Evolutionary conservation across 345 rosid species (phyloP).

Genomic region (Draba incana): DNA sequence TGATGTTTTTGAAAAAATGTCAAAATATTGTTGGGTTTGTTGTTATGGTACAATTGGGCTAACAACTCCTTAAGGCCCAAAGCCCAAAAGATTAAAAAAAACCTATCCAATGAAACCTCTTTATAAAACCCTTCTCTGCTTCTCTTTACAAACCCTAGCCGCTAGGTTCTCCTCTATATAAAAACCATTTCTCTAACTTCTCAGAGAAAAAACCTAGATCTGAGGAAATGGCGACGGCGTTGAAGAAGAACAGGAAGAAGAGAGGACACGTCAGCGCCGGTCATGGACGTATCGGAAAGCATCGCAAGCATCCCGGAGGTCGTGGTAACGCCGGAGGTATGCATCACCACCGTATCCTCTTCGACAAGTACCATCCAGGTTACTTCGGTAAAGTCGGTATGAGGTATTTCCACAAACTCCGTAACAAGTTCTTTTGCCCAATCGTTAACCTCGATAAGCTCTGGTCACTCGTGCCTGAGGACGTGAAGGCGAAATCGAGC

Average conservation of each 20-base stretch:
- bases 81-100: neutral
- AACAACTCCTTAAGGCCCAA: neutral
- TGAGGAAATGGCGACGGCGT: constrained; percentile 53
- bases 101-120: neutral
- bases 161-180: constrained; percentile 17
- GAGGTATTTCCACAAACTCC: constrained; percentile 71
- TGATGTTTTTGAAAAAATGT: too few relatives aligned
- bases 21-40: neutral
- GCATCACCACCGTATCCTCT: constrained; percentile 77
- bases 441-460: constrained; percentile 72
- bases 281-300: constrained; percentile 80
- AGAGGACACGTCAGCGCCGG: constrained; percentile 82
- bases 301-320: constrained; percentile 75
- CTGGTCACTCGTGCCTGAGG: constrained; percentile 66
- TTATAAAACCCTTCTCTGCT: neutral
- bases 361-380: constrained; percentile 82
- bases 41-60: neutral
- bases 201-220: constrained; percentile 13
- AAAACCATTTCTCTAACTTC: neutral
- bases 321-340: constrained; percentile 65
- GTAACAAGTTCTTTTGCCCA: constrained; percentile 66
- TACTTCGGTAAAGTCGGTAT: constrained; percentile 55
- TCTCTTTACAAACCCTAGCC: constrained; percentile 34
- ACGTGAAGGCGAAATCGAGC: constrained; percentile 54
- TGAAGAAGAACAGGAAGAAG: constrained; percentile 81